These are phyloP conservation scores for Bothriochloa decipiens DNA, from an alignment of 176 grass and related monocot genomes.

Conservation along the genomic window DNA sequence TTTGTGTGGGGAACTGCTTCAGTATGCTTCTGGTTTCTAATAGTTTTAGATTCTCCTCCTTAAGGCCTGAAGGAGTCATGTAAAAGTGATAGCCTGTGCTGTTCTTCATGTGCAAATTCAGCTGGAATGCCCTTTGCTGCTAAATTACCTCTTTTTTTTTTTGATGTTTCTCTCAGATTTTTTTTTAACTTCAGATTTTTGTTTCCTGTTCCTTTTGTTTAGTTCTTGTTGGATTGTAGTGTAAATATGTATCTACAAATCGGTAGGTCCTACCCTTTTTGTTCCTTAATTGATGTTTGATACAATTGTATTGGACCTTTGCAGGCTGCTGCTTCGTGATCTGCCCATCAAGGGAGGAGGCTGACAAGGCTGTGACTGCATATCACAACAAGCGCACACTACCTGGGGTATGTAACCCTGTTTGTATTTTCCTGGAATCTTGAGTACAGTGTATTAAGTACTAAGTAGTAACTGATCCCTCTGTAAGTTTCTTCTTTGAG, in stretches of 20 bases:
- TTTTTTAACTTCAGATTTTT: background rate
- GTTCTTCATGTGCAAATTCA: constrained; percentile 5
- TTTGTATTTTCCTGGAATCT: constrained; percentile 17
- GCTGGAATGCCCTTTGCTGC: background rate
- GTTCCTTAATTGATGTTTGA: constrained; percentile 22
- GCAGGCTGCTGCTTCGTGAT: constrained; percentile 86
- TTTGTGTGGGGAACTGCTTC: constrained; percentile 26
- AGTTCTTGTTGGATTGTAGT: constrained; percentile 23
- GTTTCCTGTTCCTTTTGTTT: background rate
- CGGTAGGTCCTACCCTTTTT: background rate
- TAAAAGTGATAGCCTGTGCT: background rate
- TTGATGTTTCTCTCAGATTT: background rate
- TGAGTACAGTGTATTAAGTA: constrained; percentile 23
- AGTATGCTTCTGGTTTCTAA: background rate
- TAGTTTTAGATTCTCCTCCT: constrained; percentile 11
- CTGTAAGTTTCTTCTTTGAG: constrained; percentile 9
- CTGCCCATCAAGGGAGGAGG: constrained; percentile 88
- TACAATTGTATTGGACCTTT: constrained; percentile 29
- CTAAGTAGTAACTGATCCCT: constrained; percentile 18
- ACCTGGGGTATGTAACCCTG: constrained; percentile 68
- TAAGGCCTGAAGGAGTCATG: background rate
- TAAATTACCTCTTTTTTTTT: background rate
- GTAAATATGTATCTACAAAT: constrained; percentile 14
- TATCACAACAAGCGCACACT: constrained; percentile 92
- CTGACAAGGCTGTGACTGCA: constrained; percentile 91